These are phyloP conservation scores for Acephala macrosclerotiorum DNA, from an alignment of 2,329 filamentous ascomycete genomes.

Conservation along the genomic window DNA sequence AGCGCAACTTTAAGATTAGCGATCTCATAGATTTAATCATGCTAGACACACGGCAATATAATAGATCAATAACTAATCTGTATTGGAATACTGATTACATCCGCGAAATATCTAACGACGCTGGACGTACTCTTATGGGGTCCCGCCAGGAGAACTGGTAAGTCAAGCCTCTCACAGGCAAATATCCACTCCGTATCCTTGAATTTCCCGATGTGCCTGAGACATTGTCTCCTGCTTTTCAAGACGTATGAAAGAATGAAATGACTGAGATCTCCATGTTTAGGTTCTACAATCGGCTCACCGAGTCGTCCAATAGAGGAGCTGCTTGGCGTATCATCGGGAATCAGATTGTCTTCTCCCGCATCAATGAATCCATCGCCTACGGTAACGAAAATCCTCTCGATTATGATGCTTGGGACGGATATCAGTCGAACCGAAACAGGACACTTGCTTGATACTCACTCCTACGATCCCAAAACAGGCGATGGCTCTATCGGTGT, in stretches of 20 bases:
- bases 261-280: background rate
- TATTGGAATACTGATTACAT: slow-evolving; percentile 69
- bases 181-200: background rate
- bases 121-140: slow-evolving; percentile 74
- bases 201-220: no score
- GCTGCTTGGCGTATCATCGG: slow-evolving; percentile 76
- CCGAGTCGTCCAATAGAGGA: slow-evolving; percentile 65
- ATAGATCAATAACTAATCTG: slow-evolving; percentile 67
- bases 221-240: no score
- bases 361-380: slow-evolving; percentile 49
- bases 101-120: slow-evolving; percentile 68
- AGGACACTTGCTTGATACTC: slow-evolving; percentile 67
- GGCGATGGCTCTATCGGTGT: slow-evolving; percentile 65
- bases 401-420: slow-evolving; percentile 57
- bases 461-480: slow-evolving; percentile 59
- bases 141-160: slow-evolving; percentile 74
- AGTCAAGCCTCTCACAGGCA: background rate
- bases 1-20: slow-evolving; percentile 71
- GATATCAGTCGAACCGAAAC: slow-evolving; percentile 66
- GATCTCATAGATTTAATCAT: slow-evolving; percentile 72
- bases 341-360: slow-evolving; percentile 73
- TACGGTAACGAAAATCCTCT: slow-evolving; percentile 47
- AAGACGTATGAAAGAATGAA: no score
- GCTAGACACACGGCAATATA: slow-evolving; percentile 74
- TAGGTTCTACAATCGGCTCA: slow-evolving; percentile 65